Evolutionary conservation across 164 flowering plant species (phyloP).

Genomic region (Sextonia rubra): DNA sequence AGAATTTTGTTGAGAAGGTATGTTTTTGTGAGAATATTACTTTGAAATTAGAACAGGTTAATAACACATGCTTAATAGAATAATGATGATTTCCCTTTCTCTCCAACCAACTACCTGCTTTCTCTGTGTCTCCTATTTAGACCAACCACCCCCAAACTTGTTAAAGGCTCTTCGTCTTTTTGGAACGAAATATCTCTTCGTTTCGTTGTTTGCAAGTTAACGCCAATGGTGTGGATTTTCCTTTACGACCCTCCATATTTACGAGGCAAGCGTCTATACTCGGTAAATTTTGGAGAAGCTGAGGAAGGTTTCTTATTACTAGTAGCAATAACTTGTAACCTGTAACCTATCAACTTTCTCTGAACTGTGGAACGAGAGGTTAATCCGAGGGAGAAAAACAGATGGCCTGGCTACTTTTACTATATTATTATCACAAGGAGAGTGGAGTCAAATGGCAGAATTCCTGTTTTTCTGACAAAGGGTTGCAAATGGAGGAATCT

Average conservation of each 20-base stretch:
- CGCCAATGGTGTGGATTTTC: neutral
- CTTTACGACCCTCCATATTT: no score
- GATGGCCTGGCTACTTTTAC: neutral
- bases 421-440: no score
- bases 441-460: no score
- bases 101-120: neutral
- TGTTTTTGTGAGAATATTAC: neutral
- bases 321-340: neutral
- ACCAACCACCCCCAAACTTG: neutral
- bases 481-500: no score
- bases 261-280: no score
- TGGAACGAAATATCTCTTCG: neutral
- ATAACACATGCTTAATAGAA: neutral
- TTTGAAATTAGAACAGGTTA: neutral
- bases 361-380: neutral
- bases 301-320: neutral
- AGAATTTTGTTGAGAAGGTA: no score
- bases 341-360: neutral
- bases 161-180: neutral
- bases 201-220: neutral
- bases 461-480: no score
- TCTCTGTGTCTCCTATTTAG: neutral
- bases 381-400: neutral
- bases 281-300: neutral
- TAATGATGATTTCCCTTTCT: neutral